These are phyloP conservation scores for Ogataea paradorogensis DNA, from an alignment of 805 yeast genomes.

Conservation along the genomic window DNA sequence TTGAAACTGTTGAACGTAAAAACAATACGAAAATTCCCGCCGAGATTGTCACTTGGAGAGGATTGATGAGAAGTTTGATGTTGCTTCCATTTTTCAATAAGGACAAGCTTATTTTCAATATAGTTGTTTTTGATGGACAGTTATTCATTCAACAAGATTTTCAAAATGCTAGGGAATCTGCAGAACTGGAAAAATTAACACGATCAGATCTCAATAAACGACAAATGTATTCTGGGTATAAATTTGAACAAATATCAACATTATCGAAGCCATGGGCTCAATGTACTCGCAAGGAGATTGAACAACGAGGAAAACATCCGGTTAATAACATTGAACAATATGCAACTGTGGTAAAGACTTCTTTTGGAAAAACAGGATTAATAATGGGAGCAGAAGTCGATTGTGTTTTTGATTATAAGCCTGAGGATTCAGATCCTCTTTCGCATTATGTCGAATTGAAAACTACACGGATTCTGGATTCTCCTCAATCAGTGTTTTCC, in stretches of 20 bases:
- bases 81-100: slow-evolving; percentile 59
- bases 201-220: slow-evolving; percentile 34
- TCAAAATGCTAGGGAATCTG: slow-evolving; percentile 31
- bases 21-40: slow-evolving; percentile 46
- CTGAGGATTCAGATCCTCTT: slow-evolving; percentile 47
- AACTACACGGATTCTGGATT: slow-evolving; percentile 56
- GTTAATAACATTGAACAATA: slow-evolving; percentile 78
- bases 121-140: slow-evolving; percentile 73
- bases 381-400: slow-evolving; percentile 89
- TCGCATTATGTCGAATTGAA: slow-evolving; percentile 84
- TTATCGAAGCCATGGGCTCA: slow-evolving; percentile 73
- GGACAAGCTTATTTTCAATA: slow-evolving; percentile 58
- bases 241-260: slow-evolving; percentile 79
- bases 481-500: slow-evolving; percentile 53
- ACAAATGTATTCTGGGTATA: slow-evolving; percentile 69
- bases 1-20: slow-evolving; percentile 53
- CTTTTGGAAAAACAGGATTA: slow-evolving; percentile 69
- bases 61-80: slow-evolving; percentile 72
- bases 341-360: slow-evolving; percentile 76
- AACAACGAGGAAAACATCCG: slow-evolving; percentile 53
- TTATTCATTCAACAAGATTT: slow-evolving; percentile 53
- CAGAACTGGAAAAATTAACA: slow-evolving; percentile 29
- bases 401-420: slow-evolving; percentile 80
- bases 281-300: slow-evolving; percentile 63
- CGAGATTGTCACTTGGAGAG: slow-evolving; percentile 81